Evolutionary conservation across 1,284 basidiomycete genomes (phyloP).

Genomic region (Tilletia walkeri): DNA sequence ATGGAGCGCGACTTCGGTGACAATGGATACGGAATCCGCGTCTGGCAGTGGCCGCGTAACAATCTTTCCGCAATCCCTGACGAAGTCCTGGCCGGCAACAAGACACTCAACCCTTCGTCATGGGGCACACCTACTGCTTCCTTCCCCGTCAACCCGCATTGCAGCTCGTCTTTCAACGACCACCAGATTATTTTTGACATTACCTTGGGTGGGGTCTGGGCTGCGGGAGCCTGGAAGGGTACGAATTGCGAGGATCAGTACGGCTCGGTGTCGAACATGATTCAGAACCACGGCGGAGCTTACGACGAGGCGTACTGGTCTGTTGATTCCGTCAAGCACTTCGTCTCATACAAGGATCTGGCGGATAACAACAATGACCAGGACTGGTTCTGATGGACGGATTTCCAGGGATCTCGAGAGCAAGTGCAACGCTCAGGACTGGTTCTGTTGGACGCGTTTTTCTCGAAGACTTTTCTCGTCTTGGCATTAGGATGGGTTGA

Average conservation of each 20-base stretch:
- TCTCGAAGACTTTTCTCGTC: no score
- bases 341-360: neutral
- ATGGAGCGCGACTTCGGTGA: slow-evolving; percentile 49
- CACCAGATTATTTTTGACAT: slow-evolving; percentile 40
- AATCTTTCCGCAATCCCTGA: slow-evolving; percentile 22
- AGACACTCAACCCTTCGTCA: slow-evolving; percentile 31
- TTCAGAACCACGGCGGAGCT: slow-evolving; percentile 31
- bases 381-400: no score
- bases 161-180: slow-evolving; percentile 37
- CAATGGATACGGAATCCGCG: slow-evolving; percentile 44
- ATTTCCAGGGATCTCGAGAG: no score
- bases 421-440: no score
- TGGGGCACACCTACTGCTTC: slow-evolving; percentile 46
- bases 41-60: slow-evolving; percentile 47
- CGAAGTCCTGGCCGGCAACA: slow-evolving; percentile 32
- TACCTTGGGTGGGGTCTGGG: slow-evolving; percentile 52
- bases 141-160: slow-evolving; percentile 37
- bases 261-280: slow-evolving; percentile 10
- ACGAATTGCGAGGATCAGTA: neutral
- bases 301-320: slow-evolving; percentile 45
- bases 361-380: no score
- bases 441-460: no score
- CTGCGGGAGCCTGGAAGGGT: slow-evolving; percentile 25
- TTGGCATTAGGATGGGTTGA: no score
- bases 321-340: slow-evolving; percentile 26